Percentiles rank a stretch among this genome's conserved stretches.
phyloP scores from a whole-genome alignment of 148 eudicot genomes.

The Diospyros lotus region DNA sequence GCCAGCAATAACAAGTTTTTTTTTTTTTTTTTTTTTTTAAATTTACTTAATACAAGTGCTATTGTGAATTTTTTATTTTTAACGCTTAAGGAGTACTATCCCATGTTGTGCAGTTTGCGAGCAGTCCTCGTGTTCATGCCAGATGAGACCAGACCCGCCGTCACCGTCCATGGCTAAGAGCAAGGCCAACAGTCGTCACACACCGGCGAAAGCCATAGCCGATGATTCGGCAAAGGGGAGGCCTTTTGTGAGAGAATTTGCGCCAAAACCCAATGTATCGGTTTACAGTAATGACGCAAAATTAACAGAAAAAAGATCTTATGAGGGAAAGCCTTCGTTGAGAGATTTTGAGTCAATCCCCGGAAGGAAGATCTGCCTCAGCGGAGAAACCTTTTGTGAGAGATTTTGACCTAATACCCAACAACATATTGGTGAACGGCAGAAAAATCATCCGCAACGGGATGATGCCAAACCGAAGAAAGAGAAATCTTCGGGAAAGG shows the following conservation, averaged over 20 bases:
- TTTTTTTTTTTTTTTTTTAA: background rate
- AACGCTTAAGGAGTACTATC: no score
- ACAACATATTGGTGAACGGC: background rate
- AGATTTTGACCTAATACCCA: slow-evolving; percentile 31
- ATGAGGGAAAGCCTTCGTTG: slow-evolving; percentile 3
- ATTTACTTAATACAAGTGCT: no score
- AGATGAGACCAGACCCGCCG: no score
- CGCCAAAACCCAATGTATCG: background rate
- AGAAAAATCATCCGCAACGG: no score
- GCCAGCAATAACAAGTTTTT: background rate
- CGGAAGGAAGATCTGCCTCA: background rate
- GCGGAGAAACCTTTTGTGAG: background rate
- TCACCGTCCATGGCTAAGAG: no score
- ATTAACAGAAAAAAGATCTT: background rate
- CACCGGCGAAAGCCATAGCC: no score
- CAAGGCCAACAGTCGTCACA: background rate
- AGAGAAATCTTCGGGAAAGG: no score
- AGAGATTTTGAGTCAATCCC: background rate
- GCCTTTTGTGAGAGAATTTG: no score
- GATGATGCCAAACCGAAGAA: no score
- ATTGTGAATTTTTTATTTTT: no score
- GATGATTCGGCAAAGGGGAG: background rate
- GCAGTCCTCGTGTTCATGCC: no score
- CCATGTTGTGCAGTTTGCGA: no score
- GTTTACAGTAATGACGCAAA: slow-evolving; percentile 6